Evolutionary conservation across 306 rosid genomes (phyloP).

Genomic region (Quercus ilex): DNA sequence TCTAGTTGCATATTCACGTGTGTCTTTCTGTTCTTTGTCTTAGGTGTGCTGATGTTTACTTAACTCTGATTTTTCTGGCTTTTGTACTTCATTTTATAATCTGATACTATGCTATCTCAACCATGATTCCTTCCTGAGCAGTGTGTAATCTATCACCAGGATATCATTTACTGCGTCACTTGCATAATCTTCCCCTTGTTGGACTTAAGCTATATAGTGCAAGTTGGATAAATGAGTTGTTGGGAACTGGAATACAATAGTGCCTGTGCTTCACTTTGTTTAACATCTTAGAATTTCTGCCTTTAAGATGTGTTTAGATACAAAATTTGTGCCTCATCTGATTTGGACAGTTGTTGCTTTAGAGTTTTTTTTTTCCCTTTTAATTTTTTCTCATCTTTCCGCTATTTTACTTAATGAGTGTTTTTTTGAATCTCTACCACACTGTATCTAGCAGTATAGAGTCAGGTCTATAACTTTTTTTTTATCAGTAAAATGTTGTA

Average conservation of each 20-base stretch:
- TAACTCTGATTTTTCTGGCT: neutral
- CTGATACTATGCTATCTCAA: neutral
- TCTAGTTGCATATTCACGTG: no score
- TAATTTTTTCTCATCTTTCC: neutral
- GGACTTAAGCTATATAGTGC: neutral
- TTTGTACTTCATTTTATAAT: neutral
- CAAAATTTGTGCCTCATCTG: neutral
- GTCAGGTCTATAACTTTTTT: neutral
- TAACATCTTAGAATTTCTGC: neutral
- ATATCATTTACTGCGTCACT: neutral
- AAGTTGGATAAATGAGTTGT: neutral
- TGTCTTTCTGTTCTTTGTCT: neutral
- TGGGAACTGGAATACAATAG: neutral
- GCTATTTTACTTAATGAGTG: neutral
- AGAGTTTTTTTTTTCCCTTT: neutral
- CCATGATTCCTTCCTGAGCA: neutral
- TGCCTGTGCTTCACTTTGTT: neutral
- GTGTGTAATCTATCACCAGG: neutral
- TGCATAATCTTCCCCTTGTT: neutral
- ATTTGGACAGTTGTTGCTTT: neutral
- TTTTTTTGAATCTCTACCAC: neutral
- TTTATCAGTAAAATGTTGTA: no score
- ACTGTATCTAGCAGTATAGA: neutral
- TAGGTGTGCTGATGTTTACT: neutral
- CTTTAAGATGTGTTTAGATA: neutral